Base-by-base conservation (phyloP, 305 asterid species). In the Fraxinus platypoda region DNA sequence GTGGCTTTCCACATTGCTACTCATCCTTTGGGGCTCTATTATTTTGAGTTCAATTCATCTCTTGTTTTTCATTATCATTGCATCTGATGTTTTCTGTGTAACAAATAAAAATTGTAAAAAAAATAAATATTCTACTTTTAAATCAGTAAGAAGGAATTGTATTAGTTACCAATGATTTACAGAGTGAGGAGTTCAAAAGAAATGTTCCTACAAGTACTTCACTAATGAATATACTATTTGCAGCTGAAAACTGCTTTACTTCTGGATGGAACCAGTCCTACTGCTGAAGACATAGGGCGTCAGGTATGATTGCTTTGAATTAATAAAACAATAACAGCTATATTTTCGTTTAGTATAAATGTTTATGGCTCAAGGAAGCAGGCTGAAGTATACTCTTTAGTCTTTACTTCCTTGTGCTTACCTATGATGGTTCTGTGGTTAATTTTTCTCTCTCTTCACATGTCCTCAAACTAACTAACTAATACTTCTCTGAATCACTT, bases 251-350 rank as follows among this genome's bases (percentile, higher is more conserved):
- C 99, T 79, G 91, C 98, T 77, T 87, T 96, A 82, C 97, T 96
- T 75, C 98, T 96, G 43, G 99, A 96, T 86, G 99, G 98, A 85
- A 91, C 98, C 86, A 94, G 97, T 82, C 97, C 98, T 31, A 87
- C 92, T 79, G 95, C 98, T 81, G 99, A 96, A 88, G 98, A 96
- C 86, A 94, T 96, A 83, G 99, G 99, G n/a, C 98, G 99, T 38
- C 98, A 96, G 98, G 99, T 96, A 86, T 84, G 83, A 28, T 74
- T 43, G 19, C 35, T 68, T 68, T 68, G 74, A 26, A 25, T 68
- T 33, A 68, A 68, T 11, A 68, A 12, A 13, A 28, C 37, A 68
- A 68, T 28, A 68, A 28, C 21, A 28, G 74, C 74, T 28, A 28
- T 11, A 13, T 12, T 28, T 21, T 7, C 30, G 37, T 11, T 25